These are phyloP conservation scores for Saccharomyces hybrid DNA, from an alignment of 1,139 yeast genomes.

Conservation along the genomic window DNA sequence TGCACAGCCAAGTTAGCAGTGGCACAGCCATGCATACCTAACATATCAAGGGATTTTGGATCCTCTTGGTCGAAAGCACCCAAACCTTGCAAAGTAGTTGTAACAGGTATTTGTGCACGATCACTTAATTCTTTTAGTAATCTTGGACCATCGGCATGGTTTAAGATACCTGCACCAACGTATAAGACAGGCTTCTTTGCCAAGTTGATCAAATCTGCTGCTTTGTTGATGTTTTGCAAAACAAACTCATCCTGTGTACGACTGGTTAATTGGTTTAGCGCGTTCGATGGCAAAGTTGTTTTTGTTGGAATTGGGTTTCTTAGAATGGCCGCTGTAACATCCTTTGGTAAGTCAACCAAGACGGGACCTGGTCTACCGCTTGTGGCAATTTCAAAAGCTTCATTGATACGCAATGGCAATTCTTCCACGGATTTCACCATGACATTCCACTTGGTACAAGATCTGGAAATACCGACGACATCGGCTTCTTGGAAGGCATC, in stretches of 20 bases:
- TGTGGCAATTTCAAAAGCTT: slow-evolving; percentile 94
- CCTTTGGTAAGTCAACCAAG: slow-evolving; percentile 93
- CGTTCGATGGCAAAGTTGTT: slow-evolving; percentile 75
- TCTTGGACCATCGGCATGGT: slow-evolving; percentile 72
- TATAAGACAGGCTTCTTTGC: slow-evolving; percentile 86
- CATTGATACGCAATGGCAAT: slow-evolving; percentile 90
- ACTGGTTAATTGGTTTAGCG: slow-evolving; percentile 63
- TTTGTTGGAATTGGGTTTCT: slow-evolving; percentile 81
- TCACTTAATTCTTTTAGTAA: slow-evolving; percentile 78
- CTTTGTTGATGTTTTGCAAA: slow-evolving; percentile 61
- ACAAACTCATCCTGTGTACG: slow-evolving; percentile 72
- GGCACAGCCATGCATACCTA: slow-evolving; percentile 97
- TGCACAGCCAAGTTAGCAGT: slow-evolving; percentile 94
- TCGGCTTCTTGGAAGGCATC: slow-evolving; percentile 99
- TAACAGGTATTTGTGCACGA: slow-evolving; percentile 88
- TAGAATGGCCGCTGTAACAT: slow-evolving; percentile 87
- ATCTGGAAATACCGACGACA: slow-evolving; percentile 89
- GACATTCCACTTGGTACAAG: slow-evolving; percentile 98
- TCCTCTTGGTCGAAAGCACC: slow-evolving; percentile 93
- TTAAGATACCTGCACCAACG: slow-evolving; percentile 86
- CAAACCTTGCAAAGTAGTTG: slow-evolving; percentile 87
- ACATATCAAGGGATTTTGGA: slow-evolving; percentile 84
- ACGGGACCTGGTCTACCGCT: slow-evolving; percentile 98
- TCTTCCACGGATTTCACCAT: slow-evolving; percentile 95
- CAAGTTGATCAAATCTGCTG: slow-evolving; percentile 68